phyloP scores from a whole-genome alignment of 2,329 filamentous ascomycete species.

The Stachybotrys elegans region DNA sequence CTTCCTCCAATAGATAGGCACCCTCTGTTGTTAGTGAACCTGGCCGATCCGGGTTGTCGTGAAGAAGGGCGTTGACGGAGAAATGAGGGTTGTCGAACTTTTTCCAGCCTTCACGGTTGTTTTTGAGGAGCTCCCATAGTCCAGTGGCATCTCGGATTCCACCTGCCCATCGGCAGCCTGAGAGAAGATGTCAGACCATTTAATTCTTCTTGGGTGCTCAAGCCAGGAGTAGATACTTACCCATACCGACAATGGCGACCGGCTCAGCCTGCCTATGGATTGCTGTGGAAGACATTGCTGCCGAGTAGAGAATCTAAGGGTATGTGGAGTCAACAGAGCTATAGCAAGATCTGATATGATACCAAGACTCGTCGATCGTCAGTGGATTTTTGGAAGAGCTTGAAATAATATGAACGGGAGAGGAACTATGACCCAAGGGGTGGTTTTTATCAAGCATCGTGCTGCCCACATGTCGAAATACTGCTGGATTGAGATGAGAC shows the following conservation, averaged over 20 bases:
- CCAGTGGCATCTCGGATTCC: conserved; percentile 4
- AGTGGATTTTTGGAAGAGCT: too few relatives aligned
- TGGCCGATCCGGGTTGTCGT: neutral
- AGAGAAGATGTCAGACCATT: neutral
- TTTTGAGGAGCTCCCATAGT: conserved; percentile 13
- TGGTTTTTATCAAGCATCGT: too few relatives aligned
- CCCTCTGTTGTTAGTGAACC: neutral
- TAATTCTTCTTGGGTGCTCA: conserved; percentile 7
- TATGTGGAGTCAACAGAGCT: too few relatives aligned
- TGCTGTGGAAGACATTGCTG: neutral
- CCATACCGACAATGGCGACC: conserved; percentile 4
- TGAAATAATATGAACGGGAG: too few relatives aligned
- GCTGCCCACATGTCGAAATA: too few relatives aligned
- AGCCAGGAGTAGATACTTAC: conserved; percentile 2
- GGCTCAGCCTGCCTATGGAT: conserved; percentile 1
- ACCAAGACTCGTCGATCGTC: too few relatives aligned
- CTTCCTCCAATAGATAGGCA: conserved; percentile 6
- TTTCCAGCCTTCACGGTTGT: conserved; percentile 3
- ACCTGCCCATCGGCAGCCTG: conserved; percentile 7
- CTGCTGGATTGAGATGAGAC: too few relatives aligned
- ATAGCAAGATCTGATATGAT: too few relatives aligned
- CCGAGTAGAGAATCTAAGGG: too few relatives aligned
- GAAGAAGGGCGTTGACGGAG: neutral
- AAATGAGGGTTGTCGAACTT: neutral
- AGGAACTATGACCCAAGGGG: too few relatives aligned